phyloP scores from a whole-genome alignment of 75 land plant genomes.

The Selaginella tamariscina region DNA sequence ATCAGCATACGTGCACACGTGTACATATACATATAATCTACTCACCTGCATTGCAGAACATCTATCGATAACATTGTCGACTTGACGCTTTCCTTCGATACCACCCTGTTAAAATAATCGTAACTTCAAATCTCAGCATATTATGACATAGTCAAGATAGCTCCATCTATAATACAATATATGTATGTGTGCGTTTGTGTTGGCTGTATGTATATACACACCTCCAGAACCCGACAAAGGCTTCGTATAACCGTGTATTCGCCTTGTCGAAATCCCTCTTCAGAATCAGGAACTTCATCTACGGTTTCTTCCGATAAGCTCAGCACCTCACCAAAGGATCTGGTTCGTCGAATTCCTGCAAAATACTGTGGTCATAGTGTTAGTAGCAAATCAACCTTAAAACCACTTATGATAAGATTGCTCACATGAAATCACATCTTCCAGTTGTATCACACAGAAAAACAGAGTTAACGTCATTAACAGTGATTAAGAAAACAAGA shows the following conservation, averaged over 20 bases:
- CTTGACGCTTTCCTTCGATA: conserved; percentile 84
- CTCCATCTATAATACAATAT: no score
- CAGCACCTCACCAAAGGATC: conserved; percentile 61
- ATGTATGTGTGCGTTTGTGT: no score
- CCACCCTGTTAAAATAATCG: conserved; percentile 62
- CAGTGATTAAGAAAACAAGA: background rate
- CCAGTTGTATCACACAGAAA: background rate
- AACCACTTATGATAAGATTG: background rate
- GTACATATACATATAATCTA: no score
- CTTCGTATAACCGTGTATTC: conserved; percentile 96
- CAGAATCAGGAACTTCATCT: conserved; percentile 66
- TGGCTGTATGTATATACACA: no score
- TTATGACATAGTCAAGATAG: no score
- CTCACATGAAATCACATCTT: background rate
- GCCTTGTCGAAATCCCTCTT: conserved; percentile 86
- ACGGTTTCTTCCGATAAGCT: conserved; percentile 33
- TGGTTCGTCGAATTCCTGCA: conserved; percentile 70
- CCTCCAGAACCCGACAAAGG: conserved; percentile 85
- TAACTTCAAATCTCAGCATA: no score
- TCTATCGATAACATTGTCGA: conserved; percentile 88
- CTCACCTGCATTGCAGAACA: conserved; percentile 97
- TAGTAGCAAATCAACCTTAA: background rate
- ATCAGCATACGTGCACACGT: no score
- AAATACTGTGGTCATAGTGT: background rate
- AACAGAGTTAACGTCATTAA: background rate